Base-by-base conservation (phyloP, 2,329 filamentous ascomycete genomes). In the Ophiostoma montium region DNA sequence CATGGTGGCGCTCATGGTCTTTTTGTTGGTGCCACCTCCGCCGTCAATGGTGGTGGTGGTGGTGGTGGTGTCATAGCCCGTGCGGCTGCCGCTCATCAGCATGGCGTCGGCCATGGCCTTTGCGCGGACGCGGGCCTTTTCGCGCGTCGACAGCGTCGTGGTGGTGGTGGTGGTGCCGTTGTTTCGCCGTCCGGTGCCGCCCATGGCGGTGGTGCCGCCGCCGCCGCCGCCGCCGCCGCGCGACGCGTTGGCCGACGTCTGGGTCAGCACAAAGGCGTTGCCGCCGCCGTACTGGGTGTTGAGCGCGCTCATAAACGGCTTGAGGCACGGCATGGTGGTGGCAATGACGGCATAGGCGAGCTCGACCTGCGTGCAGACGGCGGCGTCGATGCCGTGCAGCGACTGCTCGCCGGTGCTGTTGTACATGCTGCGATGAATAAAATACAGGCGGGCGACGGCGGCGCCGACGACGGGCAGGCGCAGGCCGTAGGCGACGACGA, bases 311-410 rank as follows among this genome's bases (percentile, higher is more conserved):
- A 70, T 62, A 49, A 71, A 71, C 3, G 68, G 66, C 38, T 67
- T 65, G 16, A 71, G 60, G 46, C 66, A 68, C 0, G 68, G 67
- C 9, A 65, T 62, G 0, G 64, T 67, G 15, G 65, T 63, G 16
- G 67, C 61, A 5, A 70, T 59, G 11, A 71, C 60, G 36, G 62
- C 63, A 47, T 67, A 65, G 48, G 61, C 60, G 10, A 70, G 54
- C 51, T 70, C 63, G 38, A 67, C 58, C 51, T 70, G 67, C 0
- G 63, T 64, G 42, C 62, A 61, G 1, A 68, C 59, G 1, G 57
- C 59, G 2, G 62, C 58, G 12, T 63, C 56, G 12, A 63, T 61
- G 16, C 63, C 64, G 23, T 59, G 50, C 5, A 71, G 59, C 3
- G 63, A 62, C 16, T 62, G 64, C 49, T 68, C 58, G n/a, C 54